Evolutionary conservation across 768 basidiomycete genomes (phyloP).

Genomic region (Holtermannia corniformis): DNA sequence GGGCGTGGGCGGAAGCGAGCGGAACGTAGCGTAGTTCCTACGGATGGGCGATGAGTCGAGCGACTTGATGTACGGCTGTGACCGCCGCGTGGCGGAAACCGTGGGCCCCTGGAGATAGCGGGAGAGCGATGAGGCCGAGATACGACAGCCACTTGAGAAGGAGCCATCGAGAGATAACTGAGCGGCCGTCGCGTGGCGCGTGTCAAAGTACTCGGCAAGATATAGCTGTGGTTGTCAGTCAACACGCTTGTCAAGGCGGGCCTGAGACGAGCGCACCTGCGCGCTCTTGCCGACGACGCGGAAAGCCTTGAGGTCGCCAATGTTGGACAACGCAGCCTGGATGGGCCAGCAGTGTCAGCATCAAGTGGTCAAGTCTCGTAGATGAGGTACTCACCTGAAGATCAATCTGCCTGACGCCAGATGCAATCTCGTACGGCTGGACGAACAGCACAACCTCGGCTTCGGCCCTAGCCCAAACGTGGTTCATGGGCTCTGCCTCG

Average conservation of each 20-base stretch:
- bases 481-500: conserved; percentile 1
- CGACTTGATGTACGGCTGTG: too few relatives aligned
- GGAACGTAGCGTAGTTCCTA: too few relatives aligned
- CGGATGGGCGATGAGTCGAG: too few relatives aligned
- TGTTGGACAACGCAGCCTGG: conserved; percentile 2
- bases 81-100: too few relatives aligned
- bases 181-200: conserved; percentile 18
- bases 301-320: conserved; percentile 15
- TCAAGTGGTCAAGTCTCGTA: too few relatives aligned
- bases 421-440: neutral
- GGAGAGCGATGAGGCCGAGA: neutral
- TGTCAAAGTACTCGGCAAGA: conserved; percentile 28
- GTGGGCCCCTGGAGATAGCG: too few relatives aligned
- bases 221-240: too few relatives aligned
- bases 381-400: neutral
- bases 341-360: too few relatives aligned
- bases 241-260: too few relatives aligned
- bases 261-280: conserved; percentile 8
- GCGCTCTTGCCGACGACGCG: conserved; percentile 11
- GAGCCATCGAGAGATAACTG: conserved; percentile 12
- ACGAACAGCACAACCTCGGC: neutral
- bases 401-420: neutral
- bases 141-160: conserved; percentile 1
- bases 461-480: conserved; percentile 8
- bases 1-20: too few relatives aligned